Evolutionary conservation across 768 basidiomycete genomes (phyloP).

Genomic region (Filobasidium wieringae): DNA sequence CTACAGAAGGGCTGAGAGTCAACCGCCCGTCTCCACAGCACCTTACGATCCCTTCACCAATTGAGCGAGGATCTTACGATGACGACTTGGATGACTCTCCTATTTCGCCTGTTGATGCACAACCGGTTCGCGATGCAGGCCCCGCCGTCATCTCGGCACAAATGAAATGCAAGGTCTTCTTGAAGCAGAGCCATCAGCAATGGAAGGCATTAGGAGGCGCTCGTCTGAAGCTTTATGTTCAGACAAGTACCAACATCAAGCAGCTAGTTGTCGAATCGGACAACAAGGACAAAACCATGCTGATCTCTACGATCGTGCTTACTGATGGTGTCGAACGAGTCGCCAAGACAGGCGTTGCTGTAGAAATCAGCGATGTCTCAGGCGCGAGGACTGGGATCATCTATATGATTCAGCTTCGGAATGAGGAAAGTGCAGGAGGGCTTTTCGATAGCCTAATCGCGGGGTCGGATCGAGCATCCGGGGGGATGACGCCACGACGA

Average conservation of each 20-base stretch:
- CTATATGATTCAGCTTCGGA: slow-evolving; percentile 93
- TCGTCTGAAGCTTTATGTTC: slow-evolving; percentile 71
- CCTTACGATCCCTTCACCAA: background rate
- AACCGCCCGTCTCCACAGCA: background rate
- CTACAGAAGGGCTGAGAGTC: background rate
- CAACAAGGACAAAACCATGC: slow-evolving; percentile 52
- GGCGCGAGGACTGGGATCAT: slow-evolving; percentile 86
- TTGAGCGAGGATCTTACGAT: background rate
- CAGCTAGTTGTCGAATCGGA: slow-evolving; percentile 91
- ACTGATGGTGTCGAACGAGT: slow-evolving; percentile 95
- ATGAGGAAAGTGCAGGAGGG: slow-evolving; percentile 70
- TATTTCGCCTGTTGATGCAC: slow-evolving; percentile 20
- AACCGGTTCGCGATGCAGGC: slow-evolving; percentile 2
- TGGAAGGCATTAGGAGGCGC: slow-evolving; percentile 93
- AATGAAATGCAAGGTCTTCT: slow-evolving; percentile 97
- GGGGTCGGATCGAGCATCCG: slow-evolving; percentile 43
- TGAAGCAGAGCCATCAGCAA: slow-evolving; percentile 82
- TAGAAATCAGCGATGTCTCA: slow-evolving; percentile 73
- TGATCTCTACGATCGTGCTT: slow-evolving; percentile 91
- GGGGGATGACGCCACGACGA: no score
- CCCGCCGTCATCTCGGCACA: slow-evolving; percentile 70
- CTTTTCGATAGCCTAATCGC: slow-evolving; percentile 75
- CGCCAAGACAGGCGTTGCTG: slow-evolving; percentile 95
- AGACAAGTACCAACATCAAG: slow-evolving; percentile 78
- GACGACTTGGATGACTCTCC: slow-evolving; percentile 21